Evolutionary conservation across 495 filamentous ascomycete genomes (phyloP).

Genomic region (Astrocystis sublimbata): DNA sequence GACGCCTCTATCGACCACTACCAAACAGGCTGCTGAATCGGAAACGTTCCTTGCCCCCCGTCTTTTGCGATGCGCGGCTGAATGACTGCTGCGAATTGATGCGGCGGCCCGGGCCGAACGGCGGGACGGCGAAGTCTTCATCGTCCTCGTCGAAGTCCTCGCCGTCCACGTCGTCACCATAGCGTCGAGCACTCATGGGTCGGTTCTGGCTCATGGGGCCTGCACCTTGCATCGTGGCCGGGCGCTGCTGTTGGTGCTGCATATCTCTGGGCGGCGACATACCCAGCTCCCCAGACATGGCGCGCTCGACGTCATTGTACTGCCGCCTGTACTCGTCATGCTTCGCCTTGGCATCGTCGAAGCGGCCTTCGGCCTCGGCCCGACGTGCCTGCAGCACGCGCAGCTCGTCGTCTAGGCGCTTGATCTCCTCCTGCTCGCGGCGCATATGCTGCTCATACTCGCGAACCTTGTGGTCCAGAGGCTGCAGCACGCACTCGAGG

Average conservation of each 20-base stretch:
- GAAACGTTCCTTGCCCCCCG: constrained; percentile 27
- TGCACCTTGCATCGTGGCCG: constrained; percentile 16
- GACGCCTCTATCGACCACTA: constrained; percentile 16
- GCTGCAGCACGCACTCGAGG: constrained; percentile 33
- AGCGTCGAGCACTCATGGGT: constrained; percentile 26
- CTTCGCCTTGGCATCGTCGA: constrained; percentile 34
- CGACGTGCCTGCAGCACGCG: constrained; percentile 30
- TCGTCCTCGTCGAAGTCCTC: constrained; percentile 31
- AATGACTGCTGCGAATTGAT: constrained; percentile 39
- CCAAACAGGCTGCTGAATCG: constrained; percentile 33
- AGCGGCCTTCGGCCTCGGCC: constrained; percentile 29
- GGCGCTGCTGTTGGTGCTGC: constrained; percentile 19
- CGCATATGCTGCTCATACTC: constrained; percentile 32
- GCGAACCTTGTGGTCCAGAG: constrained; percentile 31
- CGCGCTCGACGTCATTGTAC: constrained; percentile 31
- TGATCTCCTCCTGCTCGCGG: constrained; percentile 33
- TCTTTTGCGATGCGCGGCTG: constrained; percentile 30
- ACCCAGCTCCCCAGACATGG: constrained; percentile 28
- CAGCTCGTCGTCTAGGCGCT: constrained; percentile 30
- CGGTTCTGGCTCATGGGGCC: constrained; percentile 23
- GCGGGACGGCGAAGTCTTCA: constrained; percentile 24
- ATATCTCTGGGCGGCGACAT: constrained; percentile 12
- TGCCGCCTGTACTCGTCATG: constrained; percentile 34
- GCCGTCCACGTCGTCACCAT: constrained; percentile 8
- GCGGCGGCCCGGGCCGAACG: constrained; percentile 27